Evolutionary conservation across 2,329 filamentous ascomycete genomes (phyloP), one percentile per base, ranked within the genome.

Genomic region (Emericellopsis atlantica): DNA sequence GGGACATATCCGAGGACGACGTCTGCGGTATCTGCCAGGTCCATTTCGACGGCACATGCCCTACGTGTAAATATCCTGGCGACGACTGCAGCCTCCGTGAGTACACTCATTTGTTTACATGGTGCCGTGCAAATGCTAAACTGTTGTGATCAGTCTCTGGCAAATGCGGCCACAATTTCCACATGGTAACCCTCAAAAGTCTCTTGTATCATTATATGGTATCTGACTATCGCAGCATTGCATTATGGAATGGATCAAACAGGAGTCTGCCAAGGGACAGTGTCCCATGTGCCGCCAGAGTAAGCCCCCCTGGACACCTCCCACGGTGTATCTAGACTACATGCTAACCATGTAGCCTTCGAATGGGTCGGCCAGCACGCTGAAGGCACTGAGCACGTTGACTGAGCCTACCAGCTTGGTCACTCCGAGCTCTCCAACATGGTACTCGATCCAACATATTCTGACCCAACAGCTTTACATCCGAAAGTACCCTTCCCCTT

Each of bases 1-100:
- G 92, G 92, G 86, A 96, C 59, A 85, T 96, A 54, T 88, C 90
- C 21, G 88, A 95, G 53, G 90, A 95, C 65, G 90, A 98, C 58
- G 89, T 96, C 47, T 98, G 92, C 54, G 92, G 92, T 53, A 98
- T 98, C 65, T 98, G 92, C 64, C 90, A 94, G 58, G 89, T 94
- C 46, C 85, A 95, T 54, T 98, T 96, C 58, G 92, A 98, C 59
- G 90, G 89, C 44, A 96, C 92, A 22, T 98, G 92, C 67, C 89
- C 92, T 37, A 93, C 88, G 42, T 98, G 92, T 79, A 95, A 93
- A 71, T 96, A 88, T 57, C 92, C 92, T 12, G 92, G 92, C 43
- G 92, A 98, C 54, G 89, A 95, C 57, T 98, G 92, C 64, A 84
- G 84, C 44, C 71, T 98, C 44, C 72, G 90, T 95, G 66, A 60